A percentile compares a stretch with the other conserved stretches of the same genome.
Conservation (phyloP, 768 basidiomycete genomes). For the Asterophora parasitica region DNA sequence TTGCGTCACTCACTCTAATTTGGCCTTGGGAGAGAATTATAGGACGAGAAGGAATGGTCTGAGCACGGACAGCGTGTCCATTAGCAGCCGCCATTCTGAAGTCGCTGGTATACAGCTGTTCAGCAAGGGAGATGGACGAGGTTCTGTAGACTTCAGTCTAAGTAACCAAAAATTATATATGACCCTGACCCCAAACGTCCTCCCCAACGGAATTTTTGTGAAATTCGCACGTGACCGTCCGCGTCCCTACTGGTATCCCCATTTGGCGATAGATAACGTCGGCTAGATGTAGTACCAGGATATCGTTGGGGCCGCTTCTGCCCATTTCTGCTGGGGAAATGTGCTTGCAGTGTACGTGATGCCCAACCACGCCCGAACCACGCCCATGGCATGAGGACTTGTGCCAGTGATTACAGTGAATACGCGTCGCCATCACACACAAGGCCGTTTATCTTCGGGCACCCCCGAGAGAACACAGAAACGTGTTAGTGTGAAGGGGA, state of each 20-base stretch:
- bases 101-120: slow-evolving; percentile 17
- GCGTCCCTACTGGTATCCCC: slow-evolving; percentile 13
- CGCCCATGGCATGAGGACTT: background rate
- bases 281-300: background rate
- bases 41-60: slow-evolving; percentile 41
- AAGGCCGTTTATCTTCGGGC: slow-evolving; percentile 4
- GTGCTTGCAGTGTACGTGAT: background rate
- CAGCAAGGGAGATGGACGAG: slow-evolving; percentile 16
- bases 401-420: slow-evolving; percentile 5
- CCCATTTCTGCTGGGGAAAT: background rate
- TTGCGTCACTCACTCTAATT: slow-evolving; percentile 43
- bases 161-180: slow-evolving; percentile 32
- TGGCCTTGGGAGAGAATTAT: slow-evolving; percentile 42
- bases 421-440: slow-evolving; percentile 4
- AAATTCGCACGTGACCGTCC: slow-evolving; percentile 28
- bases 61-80: slow-evolving; percentile 29
- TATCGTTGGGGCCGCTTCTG: background rate
- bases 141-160: slow-evolving; percentile 18
- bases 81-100: slow-evolving; percentile 36
- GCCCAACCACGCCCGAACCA: slow-evolving; percentile 1
- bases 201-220: slow-evolving; percentile 39
- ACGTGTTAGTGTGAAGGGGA: background rate
- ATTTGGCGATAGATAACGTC: background rate
- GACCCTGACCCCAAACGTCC: slow-evolving; percentile 38
- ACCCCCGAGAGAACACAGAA: background rate